phyloP scores from a whole-genome alignment of 495 filamentous ascomycete species.

The Talaromyces nanjingensis region DNA sequence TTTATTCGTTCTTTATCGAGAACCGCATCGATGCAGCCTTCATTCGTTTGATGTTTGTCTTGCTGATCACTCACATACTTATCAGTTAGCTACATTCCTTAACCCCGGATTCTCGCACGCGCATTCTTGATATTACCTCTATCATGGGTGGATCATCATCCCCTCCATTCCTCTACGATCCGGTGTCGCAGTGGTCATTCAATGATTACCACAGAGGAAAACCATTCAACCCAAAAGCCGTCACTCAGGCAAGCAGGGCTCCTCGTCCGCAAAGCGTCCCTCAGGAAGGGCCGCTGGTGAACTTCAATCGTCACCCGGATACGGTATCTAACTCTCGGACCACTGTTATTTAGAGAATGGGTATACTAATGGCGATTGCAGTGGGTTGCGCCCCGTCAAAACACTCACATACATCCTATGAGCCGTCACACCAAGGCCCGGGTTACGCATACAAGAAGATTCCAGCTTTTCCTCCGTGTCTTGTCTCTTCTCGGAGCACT shows the following conservation, averaged over 20 bases:
- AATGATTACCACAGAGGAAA: slow-evolving; percentile 26
- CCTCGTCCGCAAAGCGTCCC: slow-evolving; percentile 50
- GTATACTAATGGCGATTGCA: neutral
- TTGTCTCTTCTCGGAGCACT: slow-evolving; percentile 59
- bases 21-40: neutral
- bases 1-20: neutral
- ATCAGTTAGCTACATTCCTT: slow-evolving; percentile 24
- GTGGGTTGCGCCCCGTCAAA: slow-evolving; percentile 6
- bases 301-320: slow-evolving; percentile 76
- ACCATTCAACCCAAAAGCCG: slow-evolving; percentile 74
- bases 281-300: slow-evolving; percentile 64
- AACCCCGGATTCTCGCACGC: slow-evolving; percentile 19
- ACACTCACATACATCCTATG: slow-evolving; percentile 50
- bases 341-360: too few species aligned
- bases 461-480: slow-evolving; percentile 60
- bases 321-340: slow-evolving; percentile 37
- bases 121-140: slow-evolving; percentile 14
- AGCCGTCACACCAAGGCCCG: slow-evolving; percentile 57
- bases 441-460: slow-evolving; percentile 56
- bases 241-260: slow-evolving; percentile 64
- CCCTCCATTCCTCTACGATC: slow-evolving; percentile 74
- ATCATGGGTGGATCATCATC: slow-evolving; percentile 48
- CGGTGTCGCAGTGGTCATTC: slow-evolving; percentile 40
- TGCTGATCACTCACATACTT: slow-evolving; percentile 2
- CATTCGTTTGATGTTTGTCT: slow-evolving; percentile 1